Percentiles rank a stretch among this genome's conserved stretches.
Conservation (phyloP, 2,329 filamentous ascomycete species). For the Zarea fungicola region DNA sequence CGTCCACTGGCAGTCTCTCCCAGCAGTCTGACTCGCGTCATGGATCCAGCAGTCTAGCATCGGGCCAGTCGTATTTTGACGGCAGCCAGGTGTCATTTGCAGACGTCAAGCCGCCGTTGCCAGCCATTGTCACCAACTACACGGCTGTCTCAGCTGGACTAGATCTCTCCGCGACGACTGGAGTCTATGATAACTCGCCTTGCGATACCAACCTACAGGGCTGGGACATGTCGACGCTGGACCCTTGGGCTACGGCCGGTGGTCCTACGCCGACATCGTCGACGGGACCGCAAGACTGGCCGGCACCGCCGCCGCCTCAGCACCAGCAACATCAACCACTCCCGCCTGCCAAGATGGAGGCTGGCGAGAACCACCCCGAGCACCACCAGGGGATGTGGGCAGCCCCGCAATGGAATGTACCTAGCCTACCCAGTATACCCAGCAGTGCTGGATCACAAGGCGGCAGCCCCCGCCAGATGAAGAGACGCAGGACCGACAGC, state of each 20-base stretch:
- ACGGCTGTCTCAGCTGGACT: slow-evolving; percentile 24
- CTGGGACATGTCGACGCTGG: slow-evolving; percentile 34
- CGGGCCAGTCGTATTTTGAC: slow-evolving; percentile 29
- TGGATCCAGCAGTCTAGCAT: slow-evolving; percentile 18
- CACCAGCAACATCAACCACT: slow-evolving; percentile 11
- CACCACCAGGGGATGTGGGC: slow-evolving; percentile 30
- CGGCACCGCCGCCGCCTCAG: not conserved
- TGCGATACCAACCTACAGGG: slow-evolving; percentile 29
- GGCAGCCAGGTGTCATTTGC: slow-evolving; percentile 24
- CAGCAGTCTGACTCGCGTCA: slow-evolving; percentile 15
- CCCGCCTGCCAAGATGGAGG: slow-evolving; percentile 24
- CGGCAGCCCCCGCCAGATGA: slow-evolving; percentile 31
- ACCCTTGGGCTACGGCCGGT: slow-evolving; percentile 27
- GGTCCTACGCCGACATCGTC: slow-evolving; percentile 17
- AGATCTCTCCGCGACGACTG: slow-evolving; percentile 25
- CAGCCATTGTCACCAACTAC: slow-evolving; percentile 26
- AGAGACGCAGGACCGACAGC: slow-evolving; percentile 31
- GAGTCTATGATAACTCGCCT: slow-evolving; percentile 31
- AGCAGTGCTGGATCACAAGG: slow-evolving; percentile 16
- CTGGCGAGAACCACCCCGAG: slow-evolving; percentile 14
- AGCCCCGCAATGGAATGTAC: slow-evolving; percentile 17
- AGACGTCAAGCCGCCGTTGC: slow-evolving; percentile 30
- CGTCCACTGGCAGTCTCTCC: slow-evolving; percentile 21
- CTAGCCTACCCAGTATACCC: too few relatives aligned
- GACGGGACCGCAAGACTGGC: slow-evolving; percentile 28